Evolutionary conservation across 2,329 filamentous ascomycete species (phyloP), one percentile per base, ranked within the genome.

Genomic region (Ophiostoma novo-ulmi): DNA sequence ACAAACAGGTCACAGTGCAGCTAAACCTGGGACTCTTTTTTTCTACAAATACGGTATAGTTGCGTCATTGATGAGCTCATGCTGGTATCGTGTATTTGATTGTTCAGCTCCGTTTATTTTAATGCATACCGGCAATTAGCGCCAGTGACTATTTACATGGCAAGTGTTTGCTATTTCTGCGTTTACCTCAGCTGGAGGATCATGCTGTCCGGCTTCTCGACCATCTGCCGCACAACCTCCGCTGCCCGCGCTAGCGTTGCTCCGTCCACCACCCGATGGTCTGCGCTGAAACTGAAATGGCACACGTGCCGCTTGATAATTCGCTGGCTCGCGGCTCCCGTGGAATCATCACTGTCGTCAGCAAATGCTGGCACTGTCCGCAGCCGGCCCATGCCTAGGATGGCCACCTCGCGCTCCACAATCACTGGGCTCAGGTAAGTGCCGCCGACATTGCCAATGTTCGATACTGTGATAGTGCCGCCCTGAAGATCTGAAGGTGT

Each of bases 251-350:
- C 95, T 87, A 97, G 93, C 72, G 94, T 97, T 66, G 94, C 94
- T 1, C 95, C 95, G 80, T 99, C 95, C 66, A 98, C 89, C 70
- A 98, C 91, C 26, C 95, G 85, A 80, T 99, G 95, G 80, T 98
- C 94, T 6, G 94, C 94, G 79, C 92, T 94, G 94, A 94, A 98
- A 80, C 94, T 98, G 76, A 98, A 93, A 77, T 96, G 93, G 78
- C 90, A 90, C 73, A 96, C 86, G 77, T 96, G 90, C 79, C 88
- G 91, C 80, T 87, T 88, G 14, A 94, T 85, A 14, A 98, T 82
- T 39, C 80, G 78, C 80, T 87, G 88, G 14, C 93, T 84, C 14
- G 97, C 82, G 26, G 80, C 77, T 79, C 85, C 78, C 74, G 80
- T 75, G 70, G 82, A 83, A 71, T 83, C 84, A 79, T 86, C 79